Conservation (phyloP, 2,329 filamentous ascomycete species). For the Aspergillus calidoustus region DNA sequence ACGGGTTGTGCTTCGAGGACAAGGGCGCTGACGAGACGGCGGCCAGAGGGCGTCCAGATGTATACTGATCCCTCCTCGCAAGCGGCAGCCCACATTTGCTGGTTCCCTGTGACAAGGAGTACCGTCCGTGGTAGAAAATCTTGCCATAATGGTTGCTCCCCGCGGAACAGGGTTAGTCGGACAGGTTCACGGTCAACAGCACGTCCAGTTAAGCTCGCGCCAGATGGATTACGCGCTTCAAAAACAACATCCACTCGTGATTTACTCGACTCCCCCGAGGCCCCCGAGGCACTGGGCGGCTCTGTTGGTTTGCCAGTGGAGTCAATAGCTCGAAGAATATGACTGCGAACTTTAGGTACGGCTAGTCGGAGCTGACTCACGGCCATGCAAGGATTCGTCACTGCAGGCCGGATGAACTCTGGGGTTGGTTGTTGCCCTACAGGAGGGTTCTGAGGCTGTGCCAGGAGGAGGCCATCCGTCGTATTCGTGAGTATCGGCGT, state of each 20-base stretch:
- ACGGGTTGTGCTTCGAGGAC: constrained; percentile 91
- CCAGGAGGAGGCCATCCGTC: constrained; percentile 76
- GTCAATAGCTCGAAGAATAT: constrained; percentile 83
- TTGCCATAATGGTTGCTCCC: constrained; percentile 84
- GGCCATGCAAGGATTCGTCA: constrained; percentile 79
- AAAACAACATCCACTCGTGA: constrained; percentile 74
- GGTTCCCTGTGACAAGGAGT: constrained; percentile 87
- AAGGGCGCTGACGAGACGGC: constrained; percentile 81
- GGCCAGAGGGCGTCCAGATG: constrained; percentile 88
- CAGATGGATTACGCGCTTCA: constrained; percentile 82
- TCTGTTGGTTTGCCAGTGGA: constrained; percentile 49
- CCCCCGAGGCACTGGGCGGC: constrained; percentile 40
- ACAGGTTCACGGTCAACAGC: constrained; percentile 76
- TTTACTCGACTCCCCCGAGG: constrained; percentile 48
- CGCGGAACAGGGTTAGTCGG: constrained; percentile 78
- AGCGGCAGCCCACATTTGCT: constrained; percentile 87
- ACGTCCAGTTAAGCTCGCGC: constrained; percentile 62
- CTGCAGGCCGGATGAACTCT: constrained; percentile 84
- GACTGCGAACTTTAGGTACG: constrained; percentile 81
- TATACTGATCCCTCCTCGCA: constrained; percentile 92
- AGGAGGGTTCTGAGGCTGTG: constrained; percentile 63
- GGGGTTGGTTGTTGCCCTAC: constrained; percentile 71
- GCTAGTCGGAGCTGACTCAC: constrained; percentile 84
- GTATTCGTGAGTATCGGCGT: constrained; percentile 77
- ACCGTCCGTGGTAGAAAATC: constrained; percentile 88